phyloP scores from a whole-genome alignment of 495 filamentous ascomycete species.

The Daldinia vernicosa region DNA sequence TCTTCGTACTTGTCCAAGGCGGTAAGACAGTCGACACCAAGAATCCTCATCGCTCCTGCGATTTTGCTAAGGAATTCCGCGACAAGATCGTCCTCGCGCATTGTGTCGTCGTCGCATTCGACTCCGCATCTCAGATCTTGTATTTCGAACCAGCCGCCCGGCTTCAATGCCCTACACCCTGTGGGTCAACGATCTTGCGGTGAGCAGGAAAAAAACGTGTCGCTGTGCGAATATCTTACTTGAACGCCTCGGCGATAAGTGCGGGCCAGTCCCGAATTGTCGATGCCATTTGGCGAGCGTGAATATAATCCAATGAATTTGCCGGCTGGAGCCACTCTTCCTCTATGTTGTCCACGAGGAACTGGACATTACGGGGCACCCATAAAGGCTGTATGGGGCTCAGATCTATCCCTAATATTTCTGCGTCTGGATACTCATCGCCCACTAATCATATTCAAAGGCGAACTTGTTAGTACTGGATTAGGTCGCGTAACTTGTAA shows the following conservation, averaged over 20 bases:
- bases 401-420: constrained; percentile 69
- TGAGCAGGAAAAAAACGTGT: background rate
- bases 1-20: constrained; percentile 57
- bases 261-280: constrained; percentile 59
- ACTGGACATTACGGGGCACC: constrained; percentile 63
- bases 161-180: constrained; percentile 47
- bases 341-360: constrained; percentile 67
- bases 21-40: constrained; percentile 55
- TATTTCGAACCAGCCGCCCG: constrained; percentile 64
- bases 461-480: constrained; percentile 17
- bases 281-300: constrained; percentile 57
- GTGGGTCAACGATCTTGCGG: constrained; percentile 11
- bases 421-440: constrained; percentile 56
- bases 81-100: constrained; percentile 46
- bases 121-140: constrained; percentile 55
- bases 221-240: constrained; percentile 42
- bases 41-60: constrained; percentile 37
- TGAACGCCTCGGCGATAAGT: constrained; percentile 50
- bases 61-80: constrained; percentile 43
- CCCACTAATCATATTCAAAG: constrained; percentile 48
- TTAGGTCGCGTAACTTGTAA: background rate
- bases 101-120: constrained; percentile 55
- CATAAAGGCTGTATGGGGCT: constrained; percentile 65
- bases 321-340: constrained; percentile 57
- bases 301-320: constrained; percentile 62